Evolutionary conservation across 129 eudicot species (phyloP), one percentile per base, ranked within the genome.

Genomic region (Pittosporum tobira): DNA sequence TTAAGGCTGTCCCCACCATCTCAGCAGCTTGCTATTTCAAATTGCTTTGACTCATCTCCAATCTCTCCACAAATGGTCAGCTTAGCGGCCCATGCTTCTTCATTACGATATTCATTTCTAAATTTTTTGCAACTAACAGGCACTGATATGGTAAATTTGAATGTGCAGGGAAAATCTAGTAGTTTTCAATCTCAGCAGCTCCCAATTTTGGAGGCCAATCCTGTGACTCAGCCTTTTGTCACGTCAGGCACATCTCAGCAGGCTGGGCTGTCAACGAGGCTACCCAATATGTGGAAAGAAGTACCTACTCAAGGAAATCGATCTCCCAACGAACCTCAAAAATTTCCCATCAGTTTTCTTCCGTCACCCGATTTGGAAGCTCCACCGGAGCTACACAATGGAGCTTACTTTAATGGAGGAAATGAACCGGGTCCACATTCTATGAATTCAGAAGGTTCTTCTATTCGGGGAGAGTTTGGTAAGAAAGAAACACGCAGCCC

Each of bases 1-100:
- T 66, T 75, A 45, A 70, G 65, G 59, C 40, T 75, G 81, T 78
- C 73, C 44, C 81, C 77, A 16, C 73, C 77, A 51, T 72, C 75
- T 57, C 81, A 71, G 31, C 52, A 51, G 59, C 50, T 47, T 9
- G 50, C 68, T 22, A 68, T 22, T 18, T 24, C 68, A 31, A 71
- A 63, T 69, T 69, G 51, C 52, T 68, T 63, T 55, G 66, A 63
- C 56, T 53, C 74, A 21, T 63, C 63, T 51, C 64, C 44, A 14
- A 66, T 65, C 61, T 70, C 80, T 61, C 73, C 42, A 25, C 76
- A 70, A 50, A 37, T 22, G 77, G 84, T 73, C 57, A 42, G 42
- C 45, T 54, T 28, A 20, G 3, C 55, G 36, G n/a, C 52, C 5
- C 7, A 4, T n/a, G 14, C 15, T 6, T 54, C 12, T 9, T 4